phyloP scores from a whole-genome alignment of 2,329 filamentous ascomycete species.

The Cordyceps cicadae region DNA sequence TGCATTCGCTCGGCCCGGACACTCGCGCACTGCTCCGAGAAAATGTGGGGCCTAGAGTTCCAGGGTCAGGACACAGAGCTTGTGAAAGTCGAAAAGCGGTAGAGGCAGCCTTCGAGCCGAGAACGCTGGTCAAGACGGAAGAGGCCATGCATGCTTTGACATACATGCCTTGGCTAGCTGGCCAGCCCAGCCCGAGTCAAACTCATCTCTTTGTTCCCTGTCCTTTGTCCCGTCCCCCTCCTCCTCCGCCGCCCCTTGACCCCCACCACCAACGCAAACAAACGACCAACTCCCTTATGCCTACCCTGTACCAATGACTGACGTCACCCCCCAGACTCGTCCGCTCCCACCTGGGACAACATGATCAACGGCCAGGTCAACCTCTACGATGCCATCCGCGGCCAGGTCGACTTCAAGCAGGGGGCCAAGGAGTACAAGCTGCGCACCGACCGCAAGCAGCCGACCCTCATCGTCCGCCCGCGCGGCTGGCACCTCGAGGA shows the following conservation, averaged over 20 bases:
- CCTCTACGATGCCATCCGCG: conserved; percentile 90
- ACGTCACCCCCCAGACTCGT: conserved; percentile 59
- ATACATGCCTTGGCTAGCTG: background rate
- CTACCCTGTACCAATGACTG: background rate
- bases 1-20: conserved; percentile 6
- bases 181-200: too few species aligned
- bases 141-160: background rate
- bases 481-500: conserved; percentile 97
- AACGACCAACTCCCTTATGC: background rate
- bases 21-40: conserved; percentile 1
- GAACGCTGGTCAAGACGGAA: background rate
- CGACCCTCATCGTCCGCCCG: conserved; percentile 88
- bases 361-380: conserved; percentile 99
- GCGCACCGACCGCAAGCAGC: conserved; percentile 73
- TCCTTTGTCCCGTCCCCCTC: background rate
- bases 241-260: background rate
- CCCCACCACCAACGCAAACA: background rate
- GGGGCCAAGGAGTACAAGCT: conserved; percentile 96
- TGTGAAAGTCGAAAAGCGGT: conserved; percentile 3
- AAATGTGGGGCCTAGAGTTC: conserved; percentile 8
- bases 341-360: conserved; percentile 95
- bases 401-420: conserved; percentile 92
- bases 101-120: background rate
- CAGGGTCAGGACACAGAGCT: background rate
- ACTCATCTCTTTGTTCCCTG: background rate